A percentile compares a stretch with the other conserved stretches of the same genome.
These are phyloP conservation scores for Didymellaceae sp. DNA, from an alignment of 2,329 filamentous ascomycete species.

Conservation along the genomic window DNA sequence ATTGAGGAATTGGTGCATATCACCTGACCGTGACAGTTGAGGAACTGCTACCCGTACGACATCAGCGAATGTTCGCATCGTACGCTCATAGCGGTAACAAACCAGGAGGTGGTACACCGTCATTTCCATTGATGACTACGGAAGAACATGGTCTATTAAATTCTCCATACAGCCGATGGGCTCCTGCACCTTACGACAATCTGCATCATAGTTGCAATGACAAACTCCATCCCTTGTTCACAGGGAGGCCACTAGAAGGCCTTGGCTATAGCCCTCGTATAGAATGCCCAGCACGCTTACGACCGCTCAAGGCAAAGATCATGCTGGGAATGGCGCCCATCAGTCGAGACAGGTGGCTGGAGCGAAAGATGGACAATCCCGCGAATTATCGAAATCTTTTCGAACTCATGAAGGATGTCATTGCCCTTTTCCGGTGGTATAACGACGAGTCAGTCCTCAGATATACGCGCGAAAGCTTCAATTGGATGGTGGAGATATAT, in stretches of 20 bases:
- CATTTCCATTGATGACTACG: neutral
- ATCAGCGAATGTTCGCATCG: neutral
- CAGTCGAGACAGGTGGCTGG: slow-evolving; percentile 22
- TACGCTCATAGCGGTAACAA: neutral
- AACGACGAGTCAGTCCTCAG: neutral
- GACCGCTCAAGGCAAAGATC: slow-evolving; percentile 20
- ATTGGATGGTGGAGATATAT: slow-evolving; percentile 6
- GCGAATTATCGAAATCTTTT: slow-evolving; percentile 23
- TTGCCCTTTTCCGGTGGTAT: slow-evolving; percentile 19
- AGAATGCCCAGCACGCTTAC: slow-evolving; percentile 14
- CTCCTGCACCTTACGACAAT: neutral
- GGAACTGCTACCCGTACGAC: neutral
- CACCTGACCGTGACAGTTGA: neutral
- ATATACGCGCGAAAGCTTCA: neutral
- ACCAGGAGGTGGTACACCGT: neutral
- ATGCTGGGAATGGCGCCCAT: slow-evolving; percentile 28
- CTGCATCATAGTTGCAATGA: neutral
- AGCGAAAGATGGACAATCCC: slow-evolving; percentile 28
- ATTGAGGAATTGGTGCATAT: neutral
- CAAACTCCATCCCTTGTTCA: neutral
- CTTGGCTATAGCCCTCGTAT: neutral
- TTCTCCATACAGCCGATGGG: slow-evolving; percentile 1
- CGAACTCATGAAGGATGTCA: slow-evolving; percentile 25
- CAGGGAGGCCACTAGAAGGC: neutral
- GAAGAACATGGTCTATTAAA: neutral